These are phyloP conservation scores for Daldinia caldariorum DNA, from an alignment of 495 filamentous ascomycete genomes.

Conservation along the genomic window DNA sequence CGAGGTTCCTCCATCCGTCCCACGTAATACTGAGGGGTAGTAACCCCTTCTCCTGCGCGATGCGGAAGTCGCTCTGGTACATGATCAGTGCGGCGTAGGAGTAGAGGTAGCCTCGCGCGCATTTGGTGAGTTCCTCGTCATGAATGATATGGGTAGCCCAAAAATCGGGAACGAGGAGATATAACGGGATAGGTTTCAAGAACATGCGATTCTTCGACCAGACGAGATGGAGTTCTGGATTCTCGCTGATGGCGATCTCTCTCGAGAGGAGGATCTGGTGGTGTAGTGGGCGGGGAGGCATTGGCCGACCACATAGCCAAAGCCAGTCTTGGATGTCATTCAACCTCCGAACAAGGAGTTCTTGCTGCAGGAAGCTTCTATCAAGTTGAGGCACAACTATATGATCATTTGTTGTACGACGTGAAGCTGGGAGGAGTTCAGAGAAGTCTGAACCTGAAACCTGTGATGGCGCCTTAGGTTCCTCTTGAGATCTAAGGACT, in stretches of 20 bases:
- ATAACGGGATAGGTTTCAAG: slow-evolving; percentile 59
- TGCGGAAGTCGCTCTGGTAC: slow-evolving; percentile 57
- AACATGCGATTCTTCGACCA: slow-evolving; percentile 54
- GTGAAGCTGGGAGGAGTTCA: slow-evolving; percentile 44
- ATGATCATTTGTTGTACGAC: slow-evolving; percentile 40
- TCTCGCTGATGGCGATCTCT: slow-evolving; percentile 56
- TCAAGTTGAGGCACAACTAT: slow-evolving; percentile 37
- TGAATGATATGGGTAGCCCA: slow-evolving; percentile 48
- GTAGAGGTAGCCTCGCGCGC: slow-evolving; percentile 56
- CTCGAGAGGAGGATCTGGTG: slow-evolving; percentile 55
- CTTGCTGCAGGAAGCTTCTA: slow-evolving; percentile 35
- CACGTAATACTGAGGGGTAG: slow-evolving; percentile 50
- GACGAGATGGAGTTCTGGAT: slow-evolving; percentile 55
- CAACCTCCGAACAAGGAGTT: slow-evolving; percentile 49
- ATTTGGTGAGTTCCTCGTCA: slow-evolving; percentile 32
- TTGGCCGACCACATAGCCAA: slow-evolving; percentile 61
- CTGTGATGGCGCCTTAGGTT: background rate
- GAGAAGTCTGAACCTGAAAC: slow-evolving; percentile 5
- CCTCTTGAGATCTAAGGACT: slow-evolving; percentile 24
- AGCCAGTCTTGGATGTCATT: slow-evolving; percentile 52
- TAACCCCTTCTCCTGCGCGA: slow-evolving; percentile 52
- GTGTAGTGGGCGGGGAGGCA: slow-evolving; percentile 59
- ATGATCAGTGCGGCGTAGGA: slow-evolving; percentile 57
- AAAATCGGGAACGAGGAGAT: slow-evolving; percentile 53
- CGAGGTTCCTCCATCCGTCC: slow-evolving; percentile 44